Base-by-base conservation (phyloP, 2,329 filamentous ascomycete species). In the Rhinocladiella similis region DNA sequence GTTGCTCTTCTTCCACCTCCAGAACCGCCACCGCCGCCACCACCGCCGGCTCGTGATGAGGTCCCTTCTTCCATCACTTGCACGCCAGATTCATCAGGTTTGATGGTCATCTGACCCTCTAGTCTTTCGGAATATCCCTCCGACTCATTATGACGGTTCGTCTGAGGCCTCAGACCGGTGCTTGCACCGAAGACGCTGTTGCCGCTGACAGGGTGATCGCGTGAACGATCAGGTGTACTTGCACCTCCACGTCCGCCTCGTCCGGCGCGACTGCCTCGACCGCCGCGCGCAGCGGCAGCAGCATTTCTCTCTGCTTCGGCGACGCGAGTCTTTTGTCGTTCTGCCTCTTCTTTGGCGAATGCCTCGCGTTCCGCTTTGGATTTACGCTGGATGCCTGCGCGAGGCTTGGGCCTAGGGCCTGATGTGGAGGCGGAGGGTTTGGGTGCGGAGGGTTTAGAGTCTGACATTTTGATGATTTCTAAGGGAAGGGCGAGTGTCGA, bases 81-180 rank as follows among this genome's bases (percentile, higher is more conserved):
- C 7, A 16, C 19, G 5, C 9, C 19, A n/a, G 38, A 38, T 13
- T 43, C 53, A 47, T 51, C 50, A 18, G 20, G 47, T 42, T 47
- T 47, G 13, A 35, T 36, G 25, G n/a, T 48, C 14, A 18, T 7
- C 41, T 56, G 47, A 22, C 55, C 47, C 16, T 54, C 55, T 35
- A 58, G 25, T 68, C 69, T 47, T 67, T 67, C 63, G 63, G 42
- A 50, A 57, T 53, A 56, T 63, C 33, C 69, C 70, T 59, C 68
- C 65, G 49, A 38, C 12, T 9, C 29, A 33, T 33, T 12, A 33
- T 12, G 29, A 33, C 29, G 29, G 29, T 69, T 18, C 69, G 55
- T 46, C 9, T 50, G 33, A 14, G 57, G 48, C 45, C 51, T 50
- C 27, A 42, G 27, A 14, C 53, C 50, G 22, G 50, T 50, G 9